A percentile compares a stretch with the other conserved stretches of the same genome.
phyloP scores from a whole-genome alignment of 495 filamentous ascomycete genomes.

The Massariosphaeria phaeospora region DNA sequence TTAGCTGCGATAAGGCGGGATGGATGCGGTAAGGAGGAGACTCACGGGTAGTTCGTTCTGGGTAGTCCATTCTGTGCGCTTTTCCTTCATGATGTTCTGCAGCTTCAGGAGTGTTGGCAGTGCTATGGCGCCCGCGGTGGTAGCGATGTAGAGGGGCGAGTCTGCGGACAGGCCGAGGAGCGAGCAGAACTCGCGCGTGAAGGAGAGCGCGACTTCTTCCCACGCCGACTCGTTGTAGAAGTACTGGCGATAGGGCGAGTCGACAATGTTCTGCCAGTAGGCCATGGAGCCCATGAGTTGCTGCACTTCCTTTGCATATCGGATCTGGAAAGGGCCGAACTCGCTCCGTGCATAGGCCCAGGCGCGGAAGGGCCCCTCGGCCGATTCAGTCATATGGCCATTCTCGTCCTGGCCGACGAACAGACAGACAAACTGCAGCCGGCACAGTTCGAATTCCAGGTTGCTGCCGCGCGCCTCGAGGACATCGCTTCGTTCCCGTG shows the following conservation, averaged over 20 bases:
- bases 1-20: constrained; percentile 6
- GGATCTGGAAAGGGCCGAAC: constrained; percentile 60
- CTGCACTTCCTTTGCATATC: constrained; percentile 70
- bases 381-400: constrained; percentile 22
- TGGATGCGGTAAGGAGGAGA: not conserved
- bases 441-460: constrained; percentile 88
- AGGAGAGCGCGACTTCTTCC: constrained; percentile 72
- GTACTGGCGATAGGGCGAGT: constrained; percentile 67
- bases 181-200: constrained; percentile 93
- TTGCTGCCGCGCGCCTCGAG: constrained; percentile 83
- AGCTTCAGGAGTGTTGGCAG: constrained; percentile 80
- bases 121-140: constrained; percentile 86
- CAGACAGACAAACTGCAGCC: constrained; percentile 80
- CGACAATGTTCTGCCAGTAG: constrained; percentile 60
- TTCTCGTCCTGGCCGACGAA: constrained; percentile 49
- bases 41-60: constrained; percentile 77
- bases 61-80: constrained; percentile 91
- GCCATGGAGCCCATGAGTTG: constrained; percentile 72
- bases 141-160: constrained; percentile 84
- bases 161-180: constrained; percentile 80
- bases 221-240: constrained; percentile 73
- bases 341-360: constrained; percentile 65
- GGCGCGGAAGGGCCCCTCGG: constrained; percentile 53
- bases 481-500: constrained; percentile 58
- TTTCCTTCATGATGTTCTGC: constrained; percentile 73